Evolutionary conservation across 352 stramenopile species (phyloP).

Genomic region (Globisporangium rhizosaccharum): DNA sequence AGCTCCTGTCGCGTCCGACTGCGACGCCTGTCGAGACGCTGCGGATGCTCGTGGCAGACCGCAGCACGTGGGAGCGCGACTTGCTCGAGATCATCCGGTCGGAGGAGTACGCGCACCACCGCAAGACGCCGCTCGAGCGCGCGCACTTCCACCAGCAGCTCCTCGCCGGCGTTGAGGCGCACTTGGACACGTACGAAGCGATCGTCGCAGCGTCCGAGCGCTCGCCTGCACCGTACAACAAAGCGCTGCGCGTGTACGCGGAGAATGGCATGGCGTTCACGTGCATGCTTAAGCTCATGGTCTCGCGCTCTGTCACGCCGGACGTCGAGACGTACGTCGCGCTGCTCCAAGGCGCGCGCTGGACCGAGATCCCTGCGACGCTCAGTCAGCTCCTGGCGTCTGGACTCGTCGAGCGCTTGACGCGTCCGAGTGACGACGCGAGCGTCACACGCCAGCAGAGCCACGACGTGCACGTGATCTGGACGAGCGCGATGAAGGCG

Average conservation of each 20-base stretch:
- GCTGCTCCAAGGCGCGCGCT: constrained; percentile 55
- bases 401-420: constrained; percentile 32
- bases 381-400: constrained; percentile 53
- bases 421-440: constrained; percentile 2
- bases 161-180: constrained; percentile 28
- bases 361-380: constrained; percentile 59
- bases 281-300: constrained; percentile 53
- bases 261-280: constrained; percentile 49
- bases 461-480: constrained; percentile 36
- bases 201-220: constrained; percentile 12
- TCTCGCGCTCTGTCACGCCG: constrained; percentile 38
- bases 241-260: constrained; percentile 53
- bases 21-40: constrained; percentile 31
- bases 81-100: constrained; percentile 49
- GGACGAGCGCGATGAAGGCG: constrained; percentile 57
- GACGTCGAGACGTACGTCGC: constrained; percentile 57
- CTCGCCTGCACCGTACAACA: constrained; percentile 44
- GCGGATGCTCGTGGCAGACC: constrained; percentile 21
- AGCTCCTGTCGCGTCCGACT: constrained; percentile 21
- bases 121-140: constrained; percentile 49
- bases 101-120: constrained; percentile 52
- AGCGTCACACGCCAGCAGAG: constrained; percentile 14
- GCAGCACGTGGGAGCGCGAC: constrained; percentile 36
- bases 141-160: constrained; percentile 39
- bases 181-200: constrained; percentile 49